These are phyloP conservation scores for Pholiota adiposa DNA, from an alignment of 1,284 basidiomycete genomes.

Conservation along the genomic window DNA sequence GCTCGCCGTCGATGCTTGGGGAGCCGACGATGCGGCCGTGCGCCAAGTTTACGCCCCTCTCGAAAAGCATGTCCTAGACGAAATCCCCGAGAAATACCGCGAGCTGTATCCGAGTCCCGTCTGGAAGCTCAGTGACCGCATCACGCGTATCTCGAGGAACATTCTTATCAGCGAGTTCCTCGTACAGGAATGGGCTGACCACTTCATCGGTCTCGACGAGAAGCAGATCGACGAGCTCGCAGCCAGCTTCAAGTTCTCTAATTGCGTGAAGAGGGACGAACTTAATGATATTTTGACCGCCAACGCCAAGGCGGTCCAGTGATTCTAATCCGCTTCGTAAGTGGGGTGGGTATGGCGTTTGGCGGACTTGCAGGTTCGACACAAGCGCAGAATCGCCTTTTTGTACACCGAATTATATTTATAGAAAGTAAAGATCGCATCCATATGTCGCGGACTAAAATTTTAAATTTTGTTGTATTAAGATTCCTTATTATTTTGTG, in stretches of 20 bases:
- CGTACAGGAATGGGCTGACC: conserved; percentile 67
- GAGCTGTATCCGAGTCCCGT: conserved; percentile 47
- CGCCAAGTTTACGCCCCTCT: conserved; percentile 62
- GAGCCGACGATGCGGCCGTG: conserved; percentile 57
- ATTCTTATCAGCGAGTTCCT: conserved; percentile 69
- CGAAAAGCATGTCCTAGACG: conserved; percentile 52
- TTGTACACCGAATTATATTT: not conserved
- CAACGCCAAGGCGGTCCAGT: conserved; percentile 17
- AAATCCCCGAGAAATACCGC: conserved; percentile 43
- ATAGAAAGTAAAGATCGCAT: not conserved
- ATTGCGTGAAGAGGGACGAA: conserved; percentile 50
- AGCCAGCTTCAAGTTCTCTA: conserved; percentile 57
- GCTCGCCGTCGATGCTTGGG: conserved; percentile 73
- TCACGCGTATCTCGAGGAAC: conserved; percentile 59
- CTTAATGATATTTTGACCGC: conserved; percentile 45
- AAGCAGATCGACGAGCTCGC: conserved; percentile 46
- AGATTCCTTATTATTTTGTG: no score
- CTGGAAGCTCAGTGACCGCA: conserved; percentile 47
- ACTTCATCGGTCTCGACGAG: conserved; percentile 56
- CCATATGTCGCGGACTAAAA: no score
- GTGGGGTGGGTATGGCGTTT: not conserved
- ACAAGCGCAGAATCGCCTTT: no score
- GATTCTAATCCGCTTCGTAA: not conserved
- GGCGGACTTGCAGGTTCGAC: not conserved
- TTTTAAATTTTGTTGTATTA: no score